Evolutionary conservation across 129 eudicot species (phyloP).

Genomic region (Lactuca sativa): DNA sequence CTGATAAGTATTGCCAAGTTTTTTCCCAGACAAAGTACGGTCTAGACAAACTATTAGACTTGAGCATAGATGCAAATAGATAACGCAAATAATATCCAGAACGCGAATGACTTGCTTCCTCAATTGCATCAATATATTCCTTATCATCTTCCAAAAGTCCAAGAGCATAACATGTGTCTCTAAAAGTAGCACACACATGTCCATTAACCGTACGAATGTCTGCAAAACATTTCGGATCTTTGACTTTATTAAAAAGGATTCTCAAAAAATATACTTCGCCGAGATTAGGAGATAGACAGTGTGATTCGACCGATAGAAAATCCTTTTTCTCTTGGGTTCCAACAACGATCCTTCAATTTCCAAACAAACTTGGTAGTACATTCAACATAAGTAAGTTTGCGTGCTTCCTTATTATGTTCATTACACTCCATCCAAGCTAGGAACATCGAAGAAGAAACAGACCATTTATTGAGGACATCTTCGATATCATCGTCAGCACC

Average conservation of each 20-base stretch:
- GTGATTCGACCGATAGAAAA: conserved; percentile 6
- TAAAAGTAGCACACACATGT: not conserved
- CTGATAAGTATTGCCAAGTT: not conserved
- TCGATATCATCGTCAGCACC: not conserved
- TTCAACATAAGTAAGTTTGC: not conserved
- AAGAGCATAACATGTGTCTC: conserved; percentile 1
- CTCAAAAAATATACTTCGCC: conserved; percentile 1
- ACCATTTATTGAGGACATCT: not conserved
- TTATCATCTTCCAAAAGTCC: conserved; percentile 3
- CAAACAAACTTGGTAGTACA: not conserved
- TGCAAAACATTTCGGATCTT: not conserved
- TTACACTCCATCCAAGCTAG: conserved; percentile 3
- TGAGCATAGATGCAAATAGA: not conserved
- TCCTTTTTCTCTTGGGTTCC: not conserved
- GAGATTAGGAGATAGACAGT: not conserved
- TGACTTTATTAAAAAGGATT: not conserved
- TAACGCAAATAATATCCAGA: not conserved
- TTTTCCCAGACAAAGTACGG: not conserved
- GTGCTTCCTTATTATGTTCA: not conserved
- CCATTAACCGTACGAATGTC: conserved; percentile 10
- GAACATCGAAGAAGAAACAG: not conserved
- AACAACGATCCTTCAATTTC: not conserved
- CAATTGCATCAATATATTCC: not conserved
- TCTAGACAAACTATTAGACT: not conserved
- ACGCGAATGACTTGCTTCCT: not conserved